phyloP scores from a whole-genome alignment of 768 basidiomycete species.

The Tricholoma furcatifolium region DNA sequence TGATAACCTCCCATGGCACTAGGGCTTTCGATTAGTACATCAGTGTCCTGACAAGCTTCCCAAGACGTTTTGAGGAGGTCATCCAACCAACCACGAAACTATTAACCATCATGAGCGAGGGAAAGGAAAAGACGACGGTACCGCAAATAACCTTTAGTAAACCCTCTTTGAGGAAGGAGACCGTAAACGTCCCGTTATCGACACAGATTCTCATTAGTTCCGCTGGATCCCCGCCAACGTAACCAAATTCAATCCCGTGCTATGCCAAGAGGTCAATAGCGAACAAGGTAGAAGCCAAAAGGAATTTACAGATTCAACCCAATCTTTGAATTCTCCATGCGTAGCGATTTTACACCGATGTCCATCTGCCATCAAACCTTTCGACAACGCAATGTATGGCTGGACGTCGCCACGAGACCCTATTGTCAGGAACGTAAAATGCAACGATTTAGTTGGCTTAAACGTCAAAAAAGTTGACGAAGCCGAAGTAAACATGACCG shows the following conservation, averaged over 20 bases:
- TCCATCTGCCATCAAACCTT: slow-evolving; percentile 87
- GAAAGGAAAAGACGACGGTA: slow-evolving; percentile 2
- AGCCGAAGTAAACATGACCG: slow-evolving; percentile 97
- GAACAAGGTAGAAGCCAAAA: slow-evolving; percentile 1
- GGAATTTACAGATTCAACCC: slow-evolving; percentile 82
- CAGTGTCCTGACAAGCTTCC: slow-evolving; percentile 94
- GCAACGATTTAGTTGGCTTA: slow-evolving; percentile 81
- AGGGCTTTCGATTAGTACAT: slow-evolving; percentile 92
- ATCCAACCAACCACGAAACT: slow-evolving; percentile 98
- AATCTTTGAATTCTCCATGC: slow-evolving; percentile 91
- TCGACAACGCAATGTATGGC: slow-evolving; percentile 94
- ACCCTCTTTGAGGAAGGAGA: slow-evolving; percentile 91
- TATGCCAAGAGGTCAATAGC: slow-evolving; percentile 26
- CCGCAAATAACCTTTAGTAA: slow-evolving; percentile 65
- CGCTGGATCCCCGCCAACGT: slow-evolving; percentile 95
- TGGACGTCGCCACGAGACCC: slow-evolving; percentile 97
- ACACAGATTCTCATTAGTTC: slow-evolving; percentile 98
- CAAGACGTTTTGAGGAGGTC: slow-evolving; percentile 93
- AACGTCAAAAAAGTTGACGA: slow-evolving; percentile 96
- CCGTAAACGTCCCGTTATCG: slow-evolving; percentile 97
- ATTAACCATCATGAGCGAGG: slow-evolving; percentile 13
- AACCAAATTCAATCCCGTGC: slow-evolving; percentile 96
- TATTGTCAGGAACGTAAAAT: slow-evolving; percentile 94
- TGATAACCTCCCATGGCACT: slow-evolving; percentile 98
- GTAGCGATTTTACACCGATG: slow-evolving; percentile 91